Conservation (phyloP, 768 basidiomycete genomes). For the Mycena haematopus region DNA sequence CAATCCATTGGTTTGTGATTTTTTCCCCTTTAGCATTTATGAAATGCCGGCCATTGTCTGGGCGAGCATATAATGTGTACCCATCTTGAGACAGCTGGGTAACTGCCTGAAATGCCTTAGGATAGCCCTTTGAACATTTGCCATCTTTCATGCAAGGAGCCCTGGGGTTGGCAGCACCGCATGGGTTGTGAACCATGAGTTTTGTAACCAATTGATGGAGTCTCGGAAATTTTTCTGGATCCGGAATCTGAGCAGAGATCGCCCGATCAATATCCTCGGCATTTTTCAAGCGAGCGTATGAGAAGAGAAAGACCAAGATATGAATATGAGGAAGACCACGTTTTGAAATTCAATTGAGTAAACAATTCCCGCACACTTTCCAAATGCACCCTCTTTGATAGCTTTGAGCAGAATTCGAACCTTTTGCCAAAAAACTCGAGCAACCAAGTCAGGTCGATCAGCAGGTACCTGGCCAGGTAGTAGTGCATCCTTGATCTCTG, state of each 20-base stretch:
- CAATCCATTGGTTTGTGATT: constrained; percentile 39
- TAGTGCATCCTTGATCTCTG: constrained; percentile 40
- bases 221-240: constrained; percentile 36
- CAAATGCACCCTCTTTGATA: constrained; percentile 7
- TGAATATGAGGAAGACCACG: constrained; percentile 52
- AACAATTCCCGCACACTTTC: constrained; percentile 29
- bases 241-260: constrained; percentile 44
- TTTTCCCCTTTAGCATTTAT: neutral
- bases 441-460: constrained; percentile 36
- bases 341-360: constrained; percentile 54
- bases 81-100: constrained; percentile 43
- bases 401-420: constrained; percentile 1
- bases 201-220: constrained; percentile 32
- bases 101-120: constrained; percentile 38
- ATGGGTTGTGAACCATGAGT: constrained; percentile 52
- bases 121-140: constrained; percentile 45
- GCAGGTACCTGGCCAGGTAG: constrained; percentile 20
- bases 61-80: constrained; percentile 44
- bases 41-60: constrained; percentile 22
- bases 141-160: constrained; percentile 45
- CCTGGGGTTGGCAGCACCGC: constrained; percentile 33
- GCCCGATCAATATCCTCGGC: constrained; percentile 39
- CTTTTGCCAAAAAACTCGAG: constrained; percentile 31
- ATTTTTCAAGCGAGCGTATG: constrained; percentile 16
- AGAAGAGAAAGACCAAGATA: constrained; percentile 43